These are phyloP conservation scores for Apiotrichum porosum DNA, from an alignment of 1,284 basidiomycete genomes.

Conservation along the genomic window DNA sequence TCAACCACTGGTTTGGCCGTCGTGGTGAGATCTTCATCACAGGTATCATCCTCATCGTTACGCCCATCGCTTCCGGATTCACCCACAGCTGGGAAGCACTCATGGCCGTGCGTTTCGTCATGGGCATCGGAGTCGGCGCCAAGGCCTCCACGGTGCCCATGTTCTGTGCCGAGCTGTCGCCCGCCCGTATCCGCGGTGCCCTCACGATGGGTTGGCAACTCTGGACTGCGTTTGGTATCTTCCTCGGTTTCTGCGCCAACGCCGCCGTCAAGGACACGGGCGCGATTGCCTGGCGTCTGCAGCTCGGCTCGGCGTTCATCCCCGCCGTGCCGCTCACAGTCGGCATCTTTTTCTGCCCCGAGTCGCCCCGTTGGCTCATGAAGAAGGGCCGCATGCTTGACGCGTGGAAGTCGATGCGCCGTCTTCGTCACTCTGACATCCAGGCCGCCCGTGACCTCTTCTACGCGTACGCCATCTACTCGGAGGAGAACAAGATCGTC, in stretches of 20 bases:
- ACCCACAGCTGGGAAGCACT: constrained; percentile 57
- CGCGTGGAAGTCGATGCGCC: constrained; percentile 61
- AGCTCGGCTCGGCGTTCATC: constrained; percentile 49
- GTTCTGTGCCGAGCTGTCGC: constrained; percentile 44
- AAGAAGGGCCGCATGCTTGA: constrained; percentile 53
- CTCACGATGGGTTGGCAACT: constrained; percentile 50
- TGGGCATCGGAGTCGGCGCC: constrained; percentile 43
- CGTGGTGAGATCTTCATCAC: constrained; percentile 72
- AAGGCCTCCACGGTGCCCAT: constrained; percentile 53
- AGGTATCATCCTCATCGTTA: constrained; percentile 52
- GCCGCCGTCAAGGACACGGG: constrained; percentile 19
- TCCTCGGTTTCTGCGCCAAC: constrained; percentile 24
- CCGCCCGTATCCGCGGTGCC: constrained; percentile 51
- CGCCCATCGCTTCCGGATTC: constrained; percentile 51
- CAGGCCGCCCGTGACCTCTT: constrained; percentile 68
- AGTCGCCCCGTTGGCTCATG: constrained; percentile 36
- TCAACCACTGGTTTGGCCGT: constrained; percentile 66
- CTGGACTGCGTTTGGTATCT: constrained; percentile 23
- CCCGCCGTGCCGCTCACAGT: constrained; percentile 38
- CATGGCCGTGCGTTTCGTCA: constrained; percentile 46
- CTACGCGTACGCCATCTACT: constrained; percentile 60
- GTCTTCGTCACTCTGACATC: constrained; percentile 60
- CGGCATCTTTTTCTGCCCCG: constrained; percentile 18
- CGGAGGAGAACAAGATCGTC: constrained; percentile 59
- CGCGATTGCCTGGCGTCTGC: constrained; percentile 49